These are phyloP conservation scores for Mrakia frigida DNA, from an alignment of 768 basidiomycete species.

Conservation along the genomic window DNA sequence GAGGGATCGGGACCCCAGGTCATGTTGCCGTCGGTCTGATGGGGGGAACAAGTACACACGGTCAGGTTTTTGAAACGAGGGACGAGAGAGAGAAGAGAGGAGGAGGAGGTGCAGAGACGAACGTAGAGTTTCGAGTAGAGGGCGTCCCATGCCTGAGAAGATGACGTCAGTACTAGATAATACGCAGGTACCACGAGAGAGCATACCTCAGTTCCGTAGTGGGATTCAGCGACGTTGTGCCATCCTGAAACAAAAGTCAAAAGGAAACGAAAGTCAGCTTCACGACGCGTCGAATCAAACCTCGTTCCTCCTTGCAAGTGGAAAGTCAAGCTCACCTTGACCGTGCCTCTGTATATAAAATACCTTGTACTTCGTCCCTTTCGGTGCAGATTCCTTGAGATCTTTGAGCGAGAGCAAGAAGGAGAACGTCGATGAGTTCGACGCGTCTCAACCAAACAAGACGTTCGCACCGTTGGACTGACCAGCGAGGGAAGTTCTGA, in stretches of 20 bases:
- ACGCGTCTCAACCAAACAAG: background rate
- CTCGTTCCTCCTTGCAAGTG: background rate
- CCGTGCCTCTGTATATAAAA: conserved; percentile 19
- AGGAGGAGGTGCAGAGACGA: background rate
- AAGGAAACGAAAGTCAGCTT: background rate
- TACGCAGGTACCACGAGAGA: background rate
- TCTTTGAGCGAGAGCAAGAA: background rate
- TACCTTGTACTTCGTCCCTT: conserved; percentile 8
- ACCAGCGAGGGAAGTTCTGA: background rate
- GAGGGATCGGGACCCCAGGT: conserved; percentile 19
- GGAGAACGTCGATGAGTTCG: background rate
- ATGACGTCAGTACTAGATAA: background rate
- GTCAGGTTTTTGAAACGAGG: too few relatives aligned
- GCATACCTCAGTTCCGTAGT: conserved; percentile 15
- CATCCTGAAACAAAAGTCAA: background rate
- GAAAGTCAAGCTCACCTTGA: background rate
- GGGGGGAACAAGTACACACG: background rate
- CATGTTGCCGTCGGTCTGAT: conserved; percentile 11
- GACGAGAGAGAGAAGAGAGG: background rate
- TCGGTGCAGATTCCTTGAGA: background rate
- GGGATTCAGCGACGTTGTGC: conserved; percentile 16
- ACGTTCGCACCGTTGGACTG: background rate
- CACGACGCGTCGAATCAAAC: background rate
- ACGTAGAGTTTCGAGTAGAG: conserved; percentile 23
- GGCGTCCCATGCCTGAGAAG: conserved; percentile 6